A percentile compares a stretch with the other conserved stretches of the same genome.
These are phyloP conservation scores for Simmondsia chinensis DNA, from an alignment of 148 eudicot genomes.

Conservation along the genomic window DNA sequence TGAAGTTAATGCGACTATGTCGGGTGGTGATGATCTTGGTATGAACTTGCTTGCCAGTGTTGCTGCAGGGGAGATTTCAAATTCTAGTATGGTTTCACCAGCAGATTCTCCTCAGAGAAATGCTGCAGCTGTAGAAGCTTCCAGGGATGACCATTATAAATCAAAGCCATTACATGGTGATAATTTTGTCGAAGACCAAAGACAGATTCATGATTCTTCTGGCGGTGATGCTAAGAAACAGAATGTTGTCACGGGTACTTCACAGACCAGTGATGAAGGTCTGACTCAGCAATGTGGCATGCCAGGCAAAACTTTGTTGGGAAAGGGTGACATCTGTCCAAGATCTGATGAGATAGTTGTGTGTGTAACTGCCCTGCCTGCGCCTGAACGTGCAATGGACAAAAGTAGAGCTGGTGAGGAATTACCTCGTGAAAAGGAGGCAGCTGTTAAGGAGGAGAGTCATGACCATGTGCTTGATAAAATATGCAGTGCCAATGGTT, in stretches of 20 bases:
- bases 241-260: slow-evolving; percentile 1
- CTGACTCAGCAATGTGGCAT: neutral
- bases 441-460: neutral
- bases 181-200: neutral
- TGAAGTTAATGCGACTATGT: slow-evolving; percentile 33
- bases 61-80: slow-evolving; percentile 70
- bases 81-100: slow-evolving; percentile 30
- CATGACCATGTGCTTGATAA: neutral
- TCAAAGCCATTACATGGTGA: slow-evolving; percentile 4
- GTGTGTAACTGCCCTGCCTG: neutral
- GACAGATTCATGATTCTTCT: neutral
- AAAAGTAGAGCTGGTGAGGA: neutral
- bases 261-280: slow-evolving; percentile 6
- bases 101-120: slow-evolving; percentile 32
- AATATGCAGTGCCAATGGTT: neutral
- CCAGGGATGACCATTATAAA: neutral
- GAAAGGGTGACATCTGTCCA: neutral
- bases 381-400: slow-evolving; percentile 3
- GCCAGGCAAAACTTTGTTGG: neutral
- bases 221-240: slow-evolving; percentile 1
- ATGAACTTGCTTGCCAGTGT: slow-evolving; percentile 90
- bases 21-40: slow-evolving; percentile 58
- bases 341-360: slow-evolving; percentile 1
- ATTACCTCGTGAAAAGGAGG: neutral
- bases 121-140: slow-evolving; percentile 1